Conservation (phyloP, 2,329 filamentous ascomycete genomes). For the Xylariales sp. region DNA sequence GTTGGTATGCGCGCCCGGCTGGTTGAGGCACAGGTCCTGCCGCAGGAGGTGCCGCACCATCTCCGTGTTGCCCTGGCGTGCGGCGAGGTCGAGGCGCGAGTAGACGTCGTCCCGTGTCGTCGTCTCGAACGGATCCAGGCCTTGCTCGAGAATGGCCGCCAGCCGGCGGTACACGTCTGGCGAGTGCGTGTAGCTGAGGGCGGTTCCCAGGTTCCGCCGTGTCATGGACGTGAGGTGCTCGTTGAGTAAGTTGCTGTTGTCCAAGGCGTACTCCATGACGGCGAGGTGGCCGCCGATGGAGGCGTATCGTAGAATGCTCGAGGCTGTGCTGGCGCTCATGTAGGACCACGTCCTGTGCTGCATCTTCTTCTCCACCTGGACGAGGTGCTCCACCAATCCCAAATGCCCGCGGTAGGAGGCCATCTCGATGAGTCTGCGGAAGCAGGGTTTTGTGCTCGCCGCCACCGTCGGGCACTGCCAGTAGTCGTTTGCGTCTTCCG, state of each 20-base stretch:
- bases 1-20: slow-evolving; percentile 28
- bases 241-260: slow-evolving; percentile 33
- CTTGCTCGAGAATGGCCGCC: slow-evolving; percentile 22
- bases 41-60: slow-evolving; percentile 33
- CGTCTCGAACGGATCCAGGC: slow-evolving; percentile 30
- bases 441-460: slow-evolving; percentile 37
- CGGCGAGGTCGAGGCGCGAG: slow-evolving; percentile 33
- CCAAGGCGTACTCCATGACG: slow-evolving; percentile 37
- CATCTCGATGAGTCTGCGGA: slow-evolving; percentile 39
- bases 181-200: slow-evolving; percentile 31
- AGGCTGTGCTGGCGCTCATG: slow-evolving; percentile 36
- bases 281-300: slow-evolving; percentile 26
- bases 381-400: slow-evolving; percentile 36
- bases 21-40: slow-evolving; percentile 37
- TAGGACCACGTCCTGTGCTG: slow-evolving; percentile 27
- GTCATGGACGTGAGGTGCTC: slow-evolving; percentile 32
- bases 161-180: slow-evolving; percentile 23
- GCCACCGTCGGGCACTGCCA: slow-evolving; percentile 40
- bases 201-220: slow-evolving; percentile 32
- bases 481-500: slow-evolving; percentile 39
- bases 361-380: slow-evolving; percentile 34
- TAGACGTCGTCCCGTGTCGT: slow-evolving; percentile 32
- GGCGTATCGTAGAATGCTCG: slow-evolving; percentile 36
- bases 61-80: slow-evolving; percentile 36
- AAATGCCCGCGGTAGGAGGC: slow-evolving; percentile 37